Evolutionary conservation across 164 flowering plant genomes (phyloP).

Genomic region (Santalum album): DNA sequence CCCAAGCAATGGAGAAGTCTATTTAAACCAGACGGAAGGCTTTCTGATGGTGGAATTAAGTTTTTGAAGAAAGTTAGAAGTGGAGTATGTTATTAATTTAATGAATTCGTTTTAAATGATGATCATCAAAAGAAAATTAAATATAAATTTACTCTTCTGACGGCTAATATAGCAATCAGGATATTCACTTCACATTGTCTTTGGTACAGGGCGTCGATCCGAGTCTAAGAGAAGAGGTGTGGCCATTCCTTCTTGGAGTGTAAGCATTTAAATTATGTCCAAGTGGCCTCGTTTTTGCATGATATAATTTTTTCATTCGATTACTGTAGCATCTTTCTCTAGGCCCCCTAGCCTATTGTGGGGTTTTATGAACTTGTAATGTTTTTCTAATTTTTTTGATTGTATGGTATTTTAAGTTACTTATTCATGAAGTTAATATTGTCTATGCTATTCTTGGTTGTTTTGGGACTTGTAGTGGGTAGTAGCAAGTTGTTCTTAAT

Average conservation of each 20-base stretch:
- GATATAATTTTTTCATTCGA: neutral
- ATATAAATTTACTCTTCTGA: too few species aligned
- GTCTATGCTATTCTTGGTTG: too few species aligned
- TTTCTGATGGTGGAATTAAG: constrained; percentile 72
- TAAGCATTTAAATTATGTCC: constrained; percentile 20
- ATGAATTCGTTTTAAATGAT: neutral
- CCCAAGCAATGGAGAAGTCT: constrained; percentile 67
- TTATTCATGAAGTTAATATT: too few species aligned
- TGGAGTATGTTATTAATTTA: constrained; percentile 50
- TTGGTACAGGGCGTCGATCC: constrained; percentile 31
- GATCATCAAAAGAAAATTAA: neutral
- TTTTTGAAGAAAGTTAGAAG: constrained; percentile 88
- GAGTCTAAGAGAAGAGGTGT: constrained; percentile 32
- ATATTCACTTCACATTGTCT: neutral
- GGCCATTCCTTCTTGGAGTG: constrained; percentile 44
- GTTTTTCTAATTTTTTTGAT: too few species aligned
- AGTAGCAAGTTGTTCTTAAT: too few species aligned
- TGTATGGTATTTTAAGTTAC: too few species aligned
- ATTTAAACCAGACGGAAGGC: constrained; percentile 73
- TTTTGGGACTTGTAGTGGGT: too few species aligned
- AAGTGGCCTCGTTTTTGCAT: too few species aligned
- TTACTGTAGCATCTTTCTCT: too few species aligned
- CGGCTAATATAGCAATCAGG: neutral
- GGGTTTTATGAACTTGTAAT: too few species aligned
- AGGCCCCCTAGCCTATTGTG: too few species aligned